Base-by-base conservation (phyloP, 1,284 basidiomycete species). In the Cryptococcus sp. region DNA sequence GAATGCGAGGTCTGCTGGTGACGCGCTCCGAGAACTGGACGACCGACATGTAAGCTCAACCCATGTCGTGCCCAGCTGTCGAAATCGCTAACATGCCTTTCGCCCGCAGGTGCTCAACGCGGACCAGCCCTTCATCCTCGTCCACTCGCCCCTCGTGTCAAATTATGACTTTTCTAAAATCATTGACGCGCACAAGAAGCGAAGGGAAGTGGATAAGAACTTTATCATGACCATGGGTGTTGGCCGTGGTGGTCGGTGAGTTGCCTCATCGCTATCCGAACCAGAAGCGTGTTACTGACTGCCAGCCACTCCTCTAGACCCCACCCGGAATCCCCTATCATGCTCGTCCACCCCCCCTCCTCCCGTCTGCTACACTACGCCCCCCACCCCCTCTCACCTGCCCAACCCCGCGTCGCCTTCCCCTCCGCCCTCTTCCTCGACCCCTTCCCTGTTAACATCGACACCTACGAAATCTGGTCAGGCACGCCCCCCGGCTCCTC, bases 21-120 rank as follows among this genome's bases (percentile, higher is more conserved):
- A 98, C 75, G 93, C 93, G 35, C 86, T 99, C 82, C 87, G 96
- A 60, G 94, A 98, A 77, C 87, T 98, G 64, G 98, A 98, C 79
- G 89, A 88, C 51, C 89, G 90, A 76, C 61, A 64, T 52, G 70
- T 71, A 55, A 60, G 71, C 60, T 40, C 23, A 46, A 23, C 1
- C 40, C 23, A 8, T 40, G 16, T 24, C 1, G 15, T 47, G 16
- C 8, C 8, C 4, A 38, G 0, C 11, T 23, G 13, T 35, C 1
- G 20, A 46, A 46, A 40, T 8, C 21, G 45, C 46, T 46, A 38
- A 53, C 46, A 13, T 24, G 38, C 7, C 9, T 12, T 44, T 23
- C 55, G 55, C 24, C 52, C 37, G 54, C 87, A 92, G 65, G 84
- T 98, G 67, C 87, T 98, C 67, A 90, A 91, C 28, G 85, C 84